phyloP scores from a whole-genome alignment of 768 basidiomycete species.

The Hortiboletus campestris region DNA sequence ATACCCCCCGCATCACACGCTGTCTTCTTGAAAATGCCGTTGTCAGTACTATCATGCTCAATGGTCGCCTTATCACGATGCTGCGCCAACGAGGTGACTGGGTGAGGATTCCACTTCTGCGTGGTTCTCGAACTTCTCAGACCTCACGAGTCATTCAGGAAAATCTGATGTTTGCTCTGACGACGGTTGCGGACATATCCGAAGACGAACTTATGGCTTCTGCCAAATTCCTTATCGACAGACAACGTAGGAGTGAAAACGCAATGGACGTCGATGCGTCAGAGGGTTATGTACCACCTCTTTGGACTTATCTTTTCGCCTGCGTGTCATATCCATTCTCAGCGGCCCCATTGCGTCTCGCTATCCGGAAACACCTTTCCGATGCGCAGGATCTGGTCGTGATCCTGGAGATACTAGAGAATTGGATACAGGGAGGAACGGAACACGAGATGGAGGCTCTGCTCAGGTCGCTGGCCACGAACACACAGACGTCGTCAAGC shows the following conservation, averaged over 20 bases:
- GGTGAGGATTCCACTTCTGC: constrained; percentile 40
- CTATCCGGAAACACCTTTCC: constrained; percentile 41
- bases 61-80: constrained; percentile 53
- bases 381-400: constrained; percentile 39
- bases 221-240: constrained; percentile 43
- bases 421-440: constrained; percentile 38
- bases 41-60: constrained; percentile 61
- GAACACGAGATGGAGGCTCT: constrained; percentile 21
- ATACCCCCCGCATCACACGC: constrained; percentile 55
- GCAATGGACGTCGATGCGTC: constrained; percentile 39
- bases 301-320: constrained; percentile 37
- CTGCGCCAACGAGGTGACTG: constrained; percentile 62
- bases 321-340: constrained; percentile 43
- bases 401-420: constrained; percentile 38
- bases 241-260: constrained; percentile 30
- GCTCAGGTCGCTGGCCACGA: constrained; percentile 22
- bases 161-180: constrained; percentile 50
- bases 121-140: not conserved
- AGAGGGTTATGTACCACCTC: constrained; percentile 29
- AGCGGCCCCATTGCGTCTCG: constrained; percentile 38
- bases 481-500: constrained; percentile 15
- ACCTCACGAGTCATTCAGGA: constrained; percentile 19
- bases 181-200: constrained; percentile 57
- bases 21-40: constrained; percentile 56
- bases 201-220: constrained; percentile 62